Base-by-base conservation (phyloP, 306 rosid genomes). In the Lathyrus oleraceus region DNA sequence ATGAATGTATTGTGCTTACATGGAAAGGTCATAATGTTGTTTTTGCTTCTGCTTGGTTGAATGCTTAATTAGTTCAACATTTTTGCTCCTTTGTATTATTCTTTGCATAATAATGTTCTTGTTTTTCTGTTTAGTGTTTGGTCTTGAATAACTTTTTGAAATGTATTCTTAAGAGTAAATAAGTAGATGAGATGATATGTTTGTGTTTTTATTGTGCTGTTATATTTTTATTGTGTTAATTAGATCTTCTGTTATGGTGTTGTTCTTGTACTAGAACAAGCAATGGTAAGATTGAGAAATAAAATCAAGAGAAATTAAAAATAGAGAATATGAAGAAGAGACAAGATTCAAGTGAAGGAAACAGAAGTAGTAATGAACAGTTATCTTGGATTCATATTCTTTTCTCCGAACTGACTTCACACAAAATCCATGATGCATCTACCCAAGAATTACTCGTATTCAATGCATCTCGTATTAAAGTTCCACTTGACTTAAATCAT, bases 11-110 rank as follows among this genome's bases (percentile, higher is more conserved):
- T 68, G 81, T 94, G 57, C 95, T 94, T 23, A 94, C 99, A 0
- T 94, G 99, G 99, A 94, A 94, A 77, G 99, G 99, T 0, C 99
- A 94, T 66, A 88, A 94, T 59, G 99, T 94, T 13, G 84, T 94
- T 2, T 94, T 94, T 74, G 97, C 97, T 3, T 84, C 97, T 10
- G 82, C 85, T 66, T 94, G 99, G 99, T 61, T 94, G 13, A 86
- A 91, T 77, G 85, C 82, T 53, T 53, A 20, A 21, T 77, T 92
- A 75, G 85, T 36, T 61, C 4, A 20, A 48, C 63, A 11, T 51
- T 71, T 69, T 76, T 68, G 1, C 2, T 0, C 8, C 5, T 27
- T 56, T 10, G 0, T 57, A 42, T 62, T 69, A 9, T 16, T 62
- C 43, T 66, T 45, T 68, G 43, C 62, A 19, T 54, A 64, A 71